These are phyloP conservation scores for Fusarium coffeatum DNA, from an alignment of 2,329 filamentous ascomycete genomes.

Conservation along the genomic window DNA sequence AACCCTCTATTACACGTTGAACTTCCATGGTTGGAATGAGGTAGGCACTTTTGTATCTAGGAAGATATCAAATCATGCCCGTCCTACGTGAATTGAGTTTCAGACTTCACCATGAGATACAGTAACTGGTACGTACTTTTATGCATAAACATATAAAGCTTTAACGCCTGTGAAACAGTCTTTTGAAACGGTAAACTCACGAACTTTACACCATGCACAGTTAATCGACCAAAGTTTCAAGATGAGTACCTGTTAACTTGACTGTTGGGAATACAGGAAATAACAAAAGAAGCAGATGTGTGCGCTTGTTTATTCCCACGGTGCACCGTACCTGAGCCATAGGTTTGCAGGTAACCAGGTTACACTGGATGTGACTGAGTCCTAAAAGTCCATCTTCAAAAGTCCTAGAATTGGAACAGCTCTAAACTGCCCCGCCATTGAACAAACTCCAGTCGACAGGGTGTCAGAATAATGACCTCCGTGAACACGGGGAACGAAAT, in stretches of 20 bases:
- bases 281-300: not conserved
- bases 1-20: not conserved
- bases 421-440: conserved; percentile 14
- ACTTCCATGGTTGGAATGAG: conserved; percentile 7
- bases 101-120: conserved; percentile 11
- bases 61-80: not conserved
- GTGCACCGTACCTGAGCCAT: conserved; percentile 1
- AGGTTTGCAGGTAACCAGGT: not conserved
- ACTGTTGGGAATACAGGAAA: not conserved
- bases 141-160: conserved; percentile 18
- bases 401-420: conserved; percentile 13
- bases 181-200: conserved; percentile 25
- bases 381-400: conserved; percentile 18
- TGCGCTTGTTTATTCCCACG: conserved; percentile 18
- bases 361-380: conserved; percentile 20
- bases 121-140: not conserved
- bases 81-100: conserved; percentile 31
- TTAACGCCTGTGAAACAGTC: conserved; percentile 28
- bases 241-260: not conserved
- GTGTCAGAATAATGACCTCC: not conserved
- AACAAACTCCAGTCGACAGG: not conserved
- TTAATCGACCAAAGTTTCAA: not conserved
- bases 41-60: conserved; percentile 13
- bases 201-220: not conserved
- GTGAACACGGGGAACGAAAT: not conserved